Percentiles rank a stretch among this genome's conserved stretches.
Conservation (phyloP, 441 rosid genomes). For the Populus tomentosa region DNA sequence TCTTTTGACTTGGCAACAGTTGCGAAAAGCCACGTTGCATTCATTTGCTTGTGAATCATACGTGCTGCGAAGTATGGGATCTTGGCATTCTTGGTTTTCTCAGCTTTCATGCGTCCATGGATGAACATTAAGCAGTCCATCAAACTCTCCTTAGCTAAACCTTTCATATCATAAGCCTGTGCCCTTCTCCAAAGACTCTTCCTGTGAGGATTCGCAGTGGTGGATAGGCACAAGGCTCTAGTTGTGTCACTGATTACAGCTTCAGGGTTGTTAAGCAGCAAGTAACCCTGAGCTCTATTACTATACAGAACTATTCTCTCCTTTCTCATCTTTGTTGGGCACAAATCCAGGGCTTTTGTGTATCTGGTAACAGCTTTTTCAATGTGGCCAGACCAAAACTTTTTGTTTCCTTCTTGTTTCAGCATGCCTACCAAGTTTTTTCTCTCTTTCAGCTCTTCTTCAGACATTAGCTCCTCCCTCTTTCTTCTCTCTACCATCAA, state of each 20-base stretch:
- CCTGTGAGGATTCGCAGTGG: conserved; percentile 37
- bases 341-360: conserved; percentile 48
- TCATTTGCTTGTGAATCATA: conserved; percentile 73
- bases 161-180: conserved; percentile 78
- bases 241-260: conserved; percentile 74
- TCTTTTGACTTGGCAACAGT: conserved; percentile 23
- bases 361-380: conserved; percentile 45
- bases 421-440: conserved; percentile 33
- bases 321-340: conserved; percentile 48
- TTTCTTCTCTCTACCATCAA: conserved; percentile 56
- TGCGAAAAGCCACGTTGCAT: conserved; percentile 65
- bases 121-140: conserved; percentile 71
- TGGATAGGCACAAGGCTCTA: conserved; percentile 59
- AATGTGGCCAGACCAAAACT: conserved; percentile 48
- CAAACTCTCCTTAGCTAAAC: conserved; percentile 68
- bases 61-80: conserved; percentile 59
- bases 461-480: conserved; percentile 45
- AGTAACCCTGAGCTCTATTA: conserved; percentile 62
- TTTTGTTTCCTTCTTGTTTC: conserved; percentile 54
- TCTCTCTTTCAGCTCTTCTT: conserved; percentile 40
- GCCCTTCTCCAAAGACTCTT: conserved; percentile 92
- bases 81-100: conserved; percentile 23
- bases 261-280: conserved; percentile 45
- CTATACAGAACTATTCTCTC: conserved; percentile 66
- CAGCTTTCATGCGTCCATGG: conserved; percentile 27